A percentile compares a stretch with the other conserved stretches of the same genome.
Conservation (phyloP, 371 early-diverging fungal genomes). For the Zopfochytrium polystomum region DNA sequence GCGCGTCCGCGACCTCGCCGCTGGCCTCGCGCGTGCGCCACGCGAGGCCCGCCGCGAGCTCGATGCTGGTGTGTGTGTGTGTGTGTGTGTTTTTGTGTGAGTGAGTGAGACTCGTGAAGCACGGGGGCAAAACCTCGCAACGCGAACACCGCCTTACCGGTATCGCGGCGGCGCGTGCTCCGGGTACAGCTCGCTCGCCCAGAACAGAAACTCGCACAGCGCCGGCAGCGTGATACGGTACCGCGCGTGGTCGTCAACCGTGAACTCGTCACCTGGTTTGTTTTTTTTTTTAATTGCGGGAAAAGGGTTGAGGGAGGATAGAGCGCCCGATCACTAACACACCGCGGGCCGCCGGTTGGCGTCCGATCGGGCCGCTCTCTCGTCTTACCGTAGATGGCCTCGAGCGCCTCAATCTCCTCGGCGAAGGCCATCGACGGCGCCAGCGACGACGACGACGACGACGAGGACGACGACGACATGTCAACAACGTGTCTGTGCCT, state of each 20-base stretch:
- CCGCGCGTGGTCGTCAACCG: neutral
- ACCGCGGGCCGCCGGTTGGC: neutral
- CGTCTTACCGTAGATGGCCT: conserved; percentile 14
- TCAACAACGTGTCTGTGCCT: neutral
- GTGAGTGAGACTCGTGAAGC: neutral
- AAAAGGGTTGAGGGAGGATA: no score
- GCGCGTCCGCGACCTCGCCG: neutral
- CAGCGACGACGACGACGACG: no score
- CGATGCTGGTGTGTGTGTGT: neutral
- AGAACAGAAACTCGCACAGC: neutral
- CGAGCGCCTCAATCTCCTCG: conserved; percentile 6
- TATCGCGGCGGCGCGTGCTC: neutral
- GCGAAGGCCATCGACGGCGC: neutral
- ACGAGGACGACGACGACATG: conserved; percentile 10
- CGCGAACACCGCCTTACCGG: neutral
- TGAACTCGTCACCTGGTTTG: conserved; percentile 6
- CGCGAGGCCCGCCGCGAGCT: neutral
- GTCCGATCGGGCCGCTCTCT: neutral
- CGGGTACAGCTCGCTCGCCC: conserved; percentile 2
- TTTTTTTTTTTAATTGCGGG: no score
- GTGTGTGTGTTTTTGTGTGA: neutral
- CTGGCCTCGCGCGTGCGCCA: conserved; percentile 1
- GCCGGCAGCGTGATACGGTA: neutral
- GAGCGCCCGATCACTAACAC: neutral
- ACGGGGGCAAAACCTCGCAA: neutral